These are phyloP conservation scores for Iris macrosiphon DNA, from an alignment of 106 monocot genomes.

Conservation along the genomic window DNA sequence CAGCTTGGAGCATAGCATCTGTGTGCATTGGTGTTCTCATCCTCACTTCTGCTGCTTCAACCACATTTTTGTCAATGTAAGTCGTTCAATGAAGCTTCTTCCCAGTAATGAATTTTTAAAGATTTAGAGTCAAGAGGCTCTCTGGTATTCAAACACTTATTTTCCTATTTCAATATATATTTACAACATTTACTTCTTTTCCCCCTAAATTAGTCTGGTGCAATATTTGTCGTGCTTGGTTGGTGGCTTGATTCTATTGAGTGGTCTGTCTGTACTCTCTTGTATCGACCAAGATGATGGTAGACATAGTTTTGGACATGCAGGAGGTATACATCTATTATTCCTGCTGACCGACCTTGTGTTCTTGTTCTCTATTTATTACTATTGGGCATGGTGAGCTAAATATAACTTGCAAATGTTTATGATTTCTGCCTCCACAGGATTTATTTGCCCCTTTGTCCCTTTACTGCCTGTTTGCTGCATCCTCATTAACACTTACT, in stretches of 20 bases:
- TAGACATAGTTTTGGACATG: conserved; percentile 72
- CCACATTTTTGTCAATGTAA: conserved; percentile 48
- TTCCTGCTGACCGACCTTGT: too few species aligned
- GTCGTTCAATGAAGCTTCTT: too few species aligned
- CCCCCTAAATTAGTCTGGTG: not conserved
- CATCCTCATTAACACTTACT: conserved; percentile 83
- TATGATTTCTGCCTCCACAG: conserved; percentile 23
- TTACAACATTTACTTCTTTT: too few species aligned
- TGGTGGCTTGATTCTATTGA: conserved; percentile 67
- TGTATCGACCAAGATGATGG: conserved; percentile 88
- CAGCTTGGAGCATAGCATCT: conserved; percentile 61
- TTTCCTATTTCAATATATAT: not conserved
- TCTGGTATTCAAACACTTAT: too few species aligned
- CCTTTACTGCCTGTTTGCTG: conserved; percentile 66
- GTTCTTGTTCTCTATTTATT: too few species aligned
- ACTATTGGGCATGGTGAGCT: not conserved
- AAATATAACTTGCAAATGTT: not conserved
- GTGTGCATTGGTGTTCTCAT: conserved; percentile 71
- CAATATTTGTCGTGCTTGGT: conserved; percentile 30
- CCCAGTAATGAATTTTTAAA: too few species aligned
- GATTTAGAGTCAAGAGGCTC: too few species aligned
- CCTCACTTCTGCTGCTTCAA: conserved; percentile 76
- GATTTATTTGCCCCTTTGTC: conserved; percentile 85
- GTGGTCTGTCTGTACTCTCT: conserved; percentile 57
- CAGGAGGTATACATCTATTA: too few species aligned